phyloP scores from a whole-genome alignment of 306 rosid genomes.

The Casuarina glauca region DNA sequence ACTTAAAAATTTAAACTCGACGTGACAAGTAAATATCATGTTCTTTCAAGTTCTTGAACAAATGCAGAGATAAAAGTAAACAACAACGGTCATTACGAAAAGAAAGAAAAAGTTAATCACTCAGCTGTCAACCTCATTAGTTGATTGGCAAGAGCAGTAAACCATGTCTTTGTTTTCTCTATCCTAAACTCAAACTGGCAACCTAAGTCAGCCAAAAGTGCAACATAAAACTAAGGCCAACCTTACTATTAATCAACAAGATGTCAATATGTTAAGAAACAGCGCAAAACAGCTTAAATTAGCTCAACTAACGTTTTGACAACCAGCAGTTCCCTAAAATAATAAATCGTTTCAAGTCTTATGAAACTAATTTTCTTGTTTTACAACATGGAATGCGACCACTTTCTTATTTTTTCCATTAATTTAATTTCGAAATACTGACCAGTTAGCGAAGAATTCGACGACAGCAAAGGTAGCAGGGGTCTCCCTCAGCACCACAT shows the following conservation, averaged over 20 bases:
- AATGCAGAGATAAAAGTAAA: not conserved
- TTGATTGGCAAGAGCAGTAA: not conserved
- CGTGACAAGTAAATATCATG: not conserved
- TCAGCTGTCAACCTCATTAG: not conserved
- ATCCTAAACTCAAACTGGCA: too few species aligned
- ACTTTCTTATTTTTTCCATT: not conserved
- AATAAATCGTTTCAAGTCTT: not conserved
- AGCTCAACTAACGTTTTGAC: not conserved
- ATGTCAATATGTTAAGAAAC: not conserved
- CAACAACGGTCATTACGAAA: not conserved
- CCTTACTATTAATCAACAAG: not conserved
- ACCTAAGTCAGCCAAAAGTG: too few species aligned
- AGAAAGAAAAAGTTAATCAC: not conserved
- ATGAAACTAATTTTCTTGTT: not conserved
- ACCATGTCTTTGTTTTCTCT: too few species aligned
- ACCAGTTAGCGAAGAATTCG: constrained; percentile 92
- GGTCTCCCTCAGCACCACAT: constrained; percentile 65
- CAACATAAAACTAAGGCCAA: too few species aligned
- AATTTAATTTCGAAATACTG: constrained; percentile 19
- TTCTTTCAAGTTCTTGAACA: not conserved
- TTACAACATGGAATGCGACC: not conserved
- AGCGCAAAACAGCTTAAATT: not conserved
- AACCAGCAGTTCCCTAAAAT: not conserved
- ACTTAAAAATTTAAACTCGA: constrained; percentile 29
- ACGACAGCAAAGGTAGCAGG: constrained; percentile 82